Evolutionary conservation across 192 early-diverging fungal species (phyloP).

Genomic region (Podila horticola): DNA sequence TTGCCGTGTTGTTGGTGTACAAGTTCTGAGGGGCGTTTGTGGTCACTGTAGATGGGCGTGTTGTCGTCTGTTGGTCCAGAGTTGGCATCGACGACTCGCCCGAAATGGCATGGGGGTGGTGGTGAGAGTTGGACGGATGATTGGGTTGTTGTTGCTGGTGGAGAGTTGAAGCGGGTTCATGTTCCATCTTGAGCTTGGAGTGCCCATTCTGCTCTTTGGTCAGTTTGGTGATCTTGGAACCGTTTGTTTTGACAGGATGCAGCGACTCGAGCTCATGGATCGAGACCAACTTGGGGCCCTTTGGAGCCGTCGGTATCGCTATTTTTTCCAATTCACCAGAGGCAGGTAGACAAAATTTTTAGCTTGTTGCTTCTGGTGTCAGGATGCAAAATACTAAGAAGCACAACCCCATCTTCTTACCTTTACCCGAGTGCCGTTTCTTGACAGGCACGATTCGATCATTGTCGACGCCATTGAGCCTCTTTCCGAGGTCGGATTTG

Average conservation of each 20-base stretch:
- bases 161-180: neutral
- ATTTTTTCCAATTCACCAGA: too few species aligned
- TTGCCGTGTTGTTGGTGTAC: slow-evolving; percentile 32
- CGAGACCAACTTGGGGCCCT: slow-evolving; percentile 34
- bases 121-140: neutral
- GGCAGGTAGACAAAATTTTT: neutral
- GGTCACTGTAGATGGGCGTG: too few species aligned
- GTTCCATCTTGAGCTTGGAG: neutral
- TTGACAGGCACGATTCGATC: slow-evolving; percentile 44
- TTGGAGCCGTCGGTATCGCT: neutral
- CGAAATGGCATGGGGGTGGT: too few species aligned
- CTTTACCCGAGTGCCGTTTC: slow-evolving; percentile 30
- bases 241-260: slow-evolving; percentile 1
- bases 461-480: slow-evolving; percentile 2
- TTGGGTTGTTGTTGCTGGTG: neutral
- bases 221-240: neutral
- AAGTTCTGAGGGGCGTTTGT: too few species aligned
- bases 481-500: neutral
- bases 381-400: neutral
- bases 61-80: too few species aligned
- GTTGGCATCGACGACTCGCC: too few species aligned
- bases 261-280: slow-evolving; percentile 25
- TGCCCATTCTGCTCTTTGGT: neutral
- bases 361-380: too few species aligned
- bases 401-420: neutral